phyloP scores from a whole-genome alignment of 306 rosid species.

The Vachellia pachyceras region DNA sequence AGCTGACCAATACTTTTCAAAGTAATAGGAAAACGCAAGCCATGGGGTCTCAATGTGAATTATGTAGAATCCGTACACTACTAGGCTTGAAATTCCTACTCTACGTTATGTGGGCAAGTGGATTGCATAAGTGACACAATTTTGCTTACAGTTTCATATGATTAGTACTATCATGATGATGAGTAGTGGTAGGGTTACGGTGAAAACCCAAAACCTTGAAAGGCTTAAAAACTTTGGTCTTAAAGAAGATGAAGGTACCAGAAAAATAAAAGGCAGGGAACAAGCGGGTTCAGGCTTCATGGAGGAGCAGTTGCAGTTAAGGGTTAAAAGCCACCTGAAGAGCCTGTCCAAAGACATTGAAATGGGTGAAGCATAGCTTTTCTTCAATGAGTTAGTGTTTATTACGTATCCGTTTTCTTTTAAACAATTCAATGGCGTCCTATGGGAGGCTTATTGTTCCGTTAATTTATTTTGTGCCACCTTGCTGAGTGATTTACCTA shows the following conservation, averaged over 20 bases:
- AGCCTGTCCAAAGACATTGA: constrained; percentile 57
- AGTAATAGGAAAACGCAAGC: not conserved
- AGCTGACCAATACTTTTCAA: not conserved
- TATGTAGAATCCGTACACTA: not conserved
- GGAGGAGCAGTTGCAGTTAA: constrained; percentile 28
- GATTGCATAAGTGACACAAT: not conserved
- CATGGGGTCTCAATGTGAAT: not conserved
- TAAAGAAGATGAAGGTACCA: no score
- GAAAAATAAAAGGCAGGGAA: no score
- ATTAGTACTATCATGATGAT: no score
- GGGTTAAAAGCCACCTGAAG: constrained; percentile 69
- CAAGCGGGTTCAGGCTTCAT: no score
- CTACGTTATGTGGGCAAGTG: no score
- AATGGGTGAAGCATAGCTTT: constrained; percentile 55
- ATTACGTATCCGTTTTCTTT: constrained; percentile 10
- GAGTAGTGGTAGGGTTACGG: not conserved
- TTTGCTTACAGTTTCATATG: not conserved
- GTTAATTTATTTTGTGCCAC: not conserved
- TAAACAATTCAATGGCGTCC: constrained; percentile 6
- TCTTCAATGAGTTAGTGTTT: constrained; percentile 21
- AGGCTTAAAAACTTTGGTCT: no score
- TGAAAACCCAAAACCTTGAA: no score
- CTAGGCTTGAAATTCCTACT: not conserved
- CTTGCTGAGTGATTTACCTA: constrained; percentile 27
- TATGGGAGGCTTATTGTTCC: constrained; percentile 33